A percentile compares a stretch with the other conserved stretches of the same genome.
Conservation (phyloP, 768 basidiomycete genomes). For the Pholiota molesta region DNA sequence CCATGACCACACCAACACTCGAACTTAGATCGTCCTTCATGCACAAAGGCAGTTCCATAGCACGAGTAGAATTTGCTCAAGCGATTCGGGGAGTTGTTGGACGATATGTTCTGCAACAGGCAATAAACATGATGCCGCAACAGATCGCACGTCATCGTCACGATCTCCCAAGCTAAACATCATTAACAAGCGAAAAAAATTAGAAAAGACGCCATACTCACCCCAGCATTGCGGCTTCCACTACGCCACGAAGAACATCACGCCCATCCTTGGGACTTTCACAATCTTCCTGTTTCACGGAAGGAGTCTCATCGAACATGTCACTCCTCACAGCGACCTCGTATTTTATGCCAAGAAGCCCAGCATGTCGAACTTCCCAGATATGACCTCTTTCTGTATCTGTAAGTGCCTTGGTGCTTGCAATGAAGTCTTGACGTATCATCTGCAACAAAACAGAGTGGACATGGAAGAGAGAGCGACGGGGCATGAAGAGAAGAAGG, state of each 20-base stretch:
- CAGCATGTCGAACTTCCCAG: constrained; percentile 99
- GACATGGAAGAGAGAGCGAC: constrained; percentile 76
- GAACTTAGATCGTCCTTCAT: constrained; percentile 98
- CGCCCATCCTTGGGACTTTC: constrained; percentile 45
- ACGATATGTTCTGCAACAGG: constrained; percentile 89
- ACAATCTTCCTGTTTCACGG: constrained; percentile 39
- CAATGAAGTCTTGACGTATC: constrained; percentile 85
- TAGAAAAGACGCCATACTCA: constrained; percentile 37
- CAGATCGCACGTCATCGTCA: constrained; percentile 96
- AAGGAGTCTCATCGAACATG: constrained; percentile 56
- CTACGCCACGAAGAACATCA: constrained; percentile 75
- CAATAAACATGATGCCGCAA: constrained; percentile 88
- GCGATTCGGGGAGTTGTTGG: constrained; percentile 66
- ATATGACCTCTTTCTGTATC: constrained; percentile 61
- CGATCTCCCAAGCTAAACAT: constrained; percentile 73
- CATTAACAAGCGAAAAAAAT: constrained; percentile 2
- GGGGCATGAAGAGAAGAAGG: constrained; percentile 85
- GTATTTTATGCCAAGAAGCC: constrained; percentile 95
- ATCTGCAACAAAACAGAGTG: constrained; percentile 87
- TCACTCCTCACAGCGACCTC: constrained; percentile 94
- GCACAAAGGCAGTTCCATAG: constrained; percentile 87
- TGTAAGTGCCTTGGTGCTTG: constrained; percentile 32
- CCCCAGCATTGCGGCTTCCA: constrained; percentile 92
- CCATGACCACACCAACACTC: constrained; percentile 97
- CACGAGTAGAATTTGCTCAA: constrained; percentile 77